Conservation (phyloP, 2,329 filamentous ascomycete species). For the Cladosporium sp. region DNA sequence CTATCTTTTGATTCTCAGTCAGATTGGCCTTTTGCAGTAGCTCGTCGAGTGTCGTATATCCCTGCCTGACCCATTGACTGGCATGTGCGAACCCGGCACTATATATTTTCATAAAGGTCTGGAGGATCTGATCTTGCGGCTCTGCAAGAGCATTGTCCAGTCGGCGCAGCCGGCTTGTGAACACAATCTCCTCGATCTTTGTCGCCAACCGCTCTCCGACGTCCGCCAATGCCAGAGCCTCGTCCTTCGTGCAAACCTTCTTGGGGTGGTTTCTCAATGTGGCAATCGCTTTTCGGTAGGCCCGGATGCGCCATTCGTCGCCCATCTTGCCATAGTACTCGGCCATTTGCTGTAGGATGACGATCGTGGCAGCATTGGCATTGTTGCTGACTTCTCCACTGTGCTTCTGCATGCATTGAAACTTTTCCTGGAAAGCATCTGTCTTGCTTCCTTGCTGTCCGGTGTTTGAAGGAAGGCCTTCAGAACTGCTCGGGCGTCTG, state of each 20-base stretch:
- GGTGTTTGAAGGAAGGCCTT: background rate
- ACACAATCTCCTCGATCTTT: conserved; percentile 88
- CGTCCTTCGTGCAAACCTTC: conserved; percentile 66
- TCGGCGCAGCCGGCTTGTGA: conserved; percentile 68
- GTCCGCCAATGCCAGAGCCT: conserved; percentile 67
- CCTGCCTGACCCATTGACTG: conserved; percentile 72
- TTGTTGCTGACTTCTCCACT: conserved; percentile 51
- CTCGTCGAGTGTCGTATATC: conserved; percentile 73
- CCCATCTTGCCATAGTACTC: conserved; percentile 73
- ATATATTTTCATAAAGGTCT: conserved; percentile 75
- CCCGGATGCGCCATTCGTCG: conserved; percentile 73
- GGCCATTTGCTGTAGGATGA: conserved; percentile 75
- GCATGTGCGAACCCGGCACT: conserved; percentile 72
- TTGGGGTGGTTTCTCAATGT: conserved; percentile 65
- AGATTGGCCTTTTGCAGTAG: conserved; percentile 63
- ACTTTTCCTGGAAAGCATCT: conserved; percentile 41
- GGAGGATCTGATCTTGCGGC: conserved; percentile 63
- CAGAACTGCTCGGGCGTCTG: conserved; percentile 31
- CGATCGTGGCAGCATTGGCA: conserved; percentile 75
- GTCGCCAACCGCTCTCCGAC: conserved; percentile 73
- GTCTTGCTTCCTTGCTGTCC: conserved; percentile 18
- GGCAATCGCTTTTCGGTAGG: conserved; percentile 76
- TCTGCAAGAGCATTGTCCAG: conserved; percentile 71
- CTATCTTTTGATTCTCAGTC: conserved; percentile 69
- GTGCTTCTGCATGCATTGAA: conserved; percentile 61